phyloP scores from a whole-genome alignment of 805 yeast genomes.

The Ogataea pignaliae region DNA sequence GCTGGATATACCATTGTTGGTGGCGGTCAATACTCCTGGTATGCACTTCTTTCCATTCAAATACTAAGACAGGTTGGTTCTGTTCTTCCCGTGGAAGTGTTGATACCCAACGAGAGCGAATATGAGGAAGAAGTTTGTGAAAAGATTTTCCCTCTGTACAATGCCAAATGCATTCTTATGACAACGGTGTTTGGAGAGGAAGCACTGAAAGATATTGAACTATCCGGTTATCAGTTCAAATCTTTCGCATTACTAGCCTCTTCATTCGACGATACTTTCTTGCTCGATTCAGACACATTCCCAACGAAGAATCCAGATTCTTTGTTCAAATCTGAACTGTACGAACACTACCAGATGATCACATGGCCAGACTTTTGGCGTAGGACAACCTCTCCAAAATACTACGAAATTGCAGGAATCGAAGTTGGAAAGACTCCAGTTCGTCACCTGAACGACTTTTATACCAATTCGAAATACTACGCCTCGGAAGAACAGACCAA shows the following conservation, averaged over 20 bases:
- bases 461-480: conserved; percentile 20
- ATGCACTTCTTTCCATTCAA: conserved; percentile 31
- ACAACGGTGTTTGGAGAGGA: conserved; percentile 30
- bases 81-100: conserved; percentile 34
- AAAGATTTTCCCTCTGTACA: conserved; percentile 30
- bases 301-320: conserved; percentile 63
- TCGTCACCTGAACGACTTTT: conserved; percentile 24
- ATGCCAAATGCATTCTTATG: conserved; percentile 36
- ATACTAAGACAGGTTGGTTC: conserved; percentile 37
- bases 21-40: conserved; percentile 35
- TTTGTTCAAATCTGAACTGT: conserved; percentile 56
- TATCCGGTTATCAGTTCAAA: conserved; percentile 28
- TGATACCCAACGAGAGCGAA: conserved; percentile 32
- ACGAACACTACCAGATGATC: conserved; percentile 43
- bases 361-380: conserved; percentile 91
- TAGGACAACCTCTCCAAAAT: conserved; percentile 71
- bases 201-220: conserved; percentile 8
- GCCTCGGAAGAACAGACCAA: conserved; percentile 31
- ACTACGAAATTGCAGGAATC: conserved; percentile 64
- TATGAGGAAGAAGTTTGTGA: conserved; percentile 36
- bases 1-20: conserved; percentile 32
- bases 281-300: conserved; percentile 73
- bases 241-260: conserved; percentile 58
- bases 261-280: conserved; percentile 63
- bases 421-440: conserved; percentile 31